Percentiles rank a stretch among this genome's conserved stretches.
phyloP scores from a whole-genome alignment of 345 rosid genomes.

The Bruguiera sexangula region DNA sequence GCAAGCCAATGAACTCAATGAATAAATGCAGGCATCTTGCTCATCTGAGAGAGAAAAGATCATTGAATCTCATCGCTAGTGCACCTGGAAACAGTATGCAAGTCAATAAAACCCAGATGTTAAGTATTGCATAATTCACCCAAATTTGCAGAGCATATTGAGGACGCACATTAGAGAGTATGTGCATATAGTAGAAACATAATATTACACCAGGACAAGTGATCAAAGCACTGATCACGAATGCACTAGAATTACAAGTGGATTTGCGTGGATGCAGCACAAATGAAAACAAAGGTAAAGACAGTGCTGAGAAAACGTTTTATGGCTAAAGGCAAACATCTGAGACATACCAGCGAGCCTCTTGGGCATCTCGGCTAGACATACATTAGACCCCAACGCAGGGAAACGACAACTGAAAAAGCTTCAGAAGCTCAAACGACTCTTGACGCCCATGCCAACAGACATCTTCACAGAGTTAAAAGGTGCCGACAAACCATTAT shows the following conservation, averaged over 20 bases:
- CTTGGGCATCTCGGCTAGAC: background rate
- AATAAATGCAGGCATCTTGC: too few relatives aligned
- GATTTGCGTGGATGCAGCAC: background rate
- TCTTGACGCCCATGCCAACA: background rate
- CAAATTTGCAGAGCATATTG: background rate
- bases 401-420: background rate
- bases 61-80: background rate
- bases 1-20: background rate
- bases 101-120: too few relatives aligned
- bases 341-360: background rate
- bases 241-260: background rate
- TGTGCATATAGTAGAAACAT: background rate
- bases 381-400: background rate
- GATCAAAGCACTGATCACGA: background rate
- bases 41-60: background rate
- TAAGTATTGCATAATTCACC: background rate
- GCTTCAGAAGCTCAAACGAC: background rate
- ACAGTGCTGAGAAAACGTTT: background rate
- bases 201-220: background rate
- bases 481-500: slow-evolving; percentile 52
- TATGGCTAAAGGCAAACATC: background rate
- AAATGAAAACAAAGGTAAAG: background rate
- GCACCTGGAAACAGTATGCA: background rate
- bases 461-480: background rate
- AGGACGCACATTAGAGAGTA: background rate